Conservation (phyloP, 805 yeast species). For the Clavispora santaluciae region DNA sequence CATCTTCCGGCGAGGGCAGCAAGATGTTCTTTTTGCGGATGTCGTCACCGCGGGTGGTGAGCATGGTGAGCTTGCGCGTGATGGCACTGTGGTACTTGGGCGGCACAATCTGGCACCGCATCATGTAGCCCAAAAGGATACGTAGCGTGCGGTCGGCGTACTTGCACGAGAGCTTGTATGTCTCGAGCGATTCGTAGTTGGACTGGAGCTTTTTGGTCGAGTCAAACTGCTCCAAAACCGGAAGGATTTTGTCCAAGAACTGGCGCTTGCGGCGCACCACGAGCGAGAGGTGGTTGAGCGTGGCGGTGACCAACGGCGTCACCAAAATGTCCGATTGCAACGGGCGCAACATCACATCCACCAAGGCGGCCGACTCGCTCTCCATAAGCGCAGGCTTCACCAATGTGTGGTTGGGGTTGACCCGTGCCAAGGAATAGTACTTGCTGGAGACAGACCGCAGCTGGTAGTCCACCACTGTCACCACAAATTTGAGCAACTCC, state of each 20-base stretch:
- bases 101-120: conserved; percentile 33
- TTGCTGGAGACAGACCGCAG: conserved; percentile 36
- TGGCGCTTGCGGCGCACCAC: conserved; percentile 66
- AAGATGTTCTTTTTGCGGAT: conserved; percentile 37
- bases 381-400: conserved; percentile 52
- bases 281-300: conserved; percentile 58
- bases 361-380: conserved; percentile 60
- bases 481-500: conserved; percentile 70
- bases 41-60: conserved; percentile 36
- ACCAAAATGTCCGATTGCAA: conserved; percentile 54
- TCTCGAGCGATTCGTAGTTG: conserved; percentile 38
- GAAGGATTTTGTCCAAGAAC: conserved; percentile 51
- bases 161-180: conserved; percentile 52
- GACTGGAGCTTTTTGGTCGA: conserved; percentile 52
- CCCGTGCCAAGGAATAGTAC: conserved; percentile 44
- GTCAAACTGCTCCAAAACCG: conserved; percentile 57
- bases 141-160: conserved; percentile 60
- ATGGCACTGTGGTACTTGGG: conserved; percentile 25
- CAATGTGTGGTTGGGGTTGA: conserved; percentile 59
- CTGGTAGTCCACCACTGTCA: conserved; percentile 40
- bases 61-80: conserved; percentile 23
- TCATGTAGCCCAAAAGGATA: conserved; percentile 36
- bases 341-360: conserved; percentile 55
- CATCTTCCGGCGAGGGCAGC: conserved; percentile 23
- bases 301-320: conserved; percentile 56